Evolutionary conservation across 2,329 filamentous ascomycete genomes (phyloP).

Genomic region (Venturia aucupariae): DNA sequence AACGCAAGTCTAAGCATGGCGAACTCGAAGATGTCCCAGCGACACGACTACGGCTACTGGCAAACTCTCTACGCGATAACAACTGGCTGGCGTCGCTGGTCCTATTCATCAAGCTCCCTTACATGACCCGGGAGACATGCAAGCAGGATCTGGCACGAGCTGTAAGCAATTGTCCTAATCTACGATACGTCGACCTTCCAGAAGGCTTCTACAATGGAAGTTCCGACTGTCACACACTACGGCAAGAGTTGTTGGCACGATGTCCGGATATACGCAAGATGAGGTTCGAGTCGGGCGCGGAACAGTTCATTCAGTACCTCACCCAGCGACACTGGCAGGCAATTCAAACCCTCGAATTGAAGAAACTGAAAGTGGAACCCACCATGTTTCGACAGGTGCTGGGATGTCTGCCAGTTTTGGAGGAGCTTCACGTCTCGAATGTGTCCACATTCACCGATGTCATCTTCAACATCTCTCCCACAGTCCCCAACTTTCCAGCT

Average conservation of each 20-base stretch:
- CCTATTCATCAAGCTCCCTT: conserved; percentile 76
- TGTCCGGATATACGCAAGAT: conserved; percentile 84
- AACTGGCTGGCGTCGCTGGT: conserved; percentile 61
- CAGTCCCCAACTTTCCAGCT: conserved; percentile 63
- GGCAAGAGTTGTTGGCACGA: conserved; percentile 73
- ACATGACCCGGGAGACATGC: conserved; percentile 85
- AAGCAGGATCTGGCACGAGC: conserved; percentile 78
- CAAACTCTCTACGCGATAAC: conserved; percentile 72
- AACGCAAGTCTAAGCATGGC: conserved; percentile 14
- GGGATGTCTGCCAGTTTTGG: conserved; percentile 55
- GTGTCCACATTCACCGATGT: conserved; percentile 65
- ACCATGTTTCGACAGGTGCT: conserved; percentile 62
- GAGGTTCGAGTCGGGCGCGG: conserved; percentile 70
- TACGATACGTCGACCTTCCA: conserved; percentile 84
- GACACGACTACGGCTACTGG: conserved; percentile 66
- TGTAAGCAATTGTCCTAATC: conserved; percentile 73
- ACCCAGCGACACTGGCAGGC: conserved; percentile 58
- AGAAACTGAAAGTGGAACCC: conserved; percentile 59
- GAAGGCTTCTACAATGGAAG: conserved; percentile 83
- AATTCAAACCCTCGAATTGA: conserved; percentile 65
- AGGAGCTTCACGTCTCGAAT: conserved; percentile 65
- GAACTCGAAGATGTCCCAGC: conserved; percentile 56
- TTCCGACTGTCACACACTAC: conserved; percentile 60
- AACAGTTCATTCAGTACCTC: conserved; percentile 65
- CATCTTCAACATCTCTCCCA: conserved; percentile 58